Percentiles rank a stretch among this genome's conserved stretches.
These are phyloP conservation scores for Eragrostis nindensis DNA, from an alignment of 176 grass and related monocot genomes.

Conservation along the genomic window DNA sequence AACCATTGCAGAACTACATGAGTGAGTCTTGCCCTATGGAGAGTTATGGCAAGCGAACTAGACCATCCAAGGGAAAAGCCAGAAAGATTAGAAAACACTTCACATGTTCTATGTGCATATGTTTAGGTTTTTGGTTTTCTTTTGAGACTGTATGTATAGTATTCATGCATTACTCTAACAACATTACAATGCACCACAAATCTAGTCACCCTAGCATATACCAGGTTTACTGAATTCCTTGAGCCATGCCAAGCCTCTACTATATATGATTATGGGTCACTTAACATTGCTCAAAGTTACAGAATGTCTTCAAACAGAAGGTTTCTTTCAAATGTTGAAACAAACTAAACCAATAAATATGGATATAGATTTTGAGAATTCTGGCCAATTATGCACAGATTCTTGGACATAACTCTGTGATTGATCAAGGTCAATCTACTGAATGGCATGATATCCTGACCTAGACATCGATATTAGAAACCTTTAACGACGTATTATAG, in stretches of 20 bases:
- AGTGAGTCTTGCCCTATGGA: not conserved
- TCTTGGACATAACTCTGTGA: not conserved
- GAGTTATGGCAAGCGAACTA: constrained; percentile 9
- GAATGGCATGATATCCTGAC: not conserved
- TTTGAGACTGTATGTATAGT: not conserved
- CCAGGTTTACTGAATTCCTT: not conserved
- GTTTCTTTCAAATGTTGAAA: constrained; percentile 28
- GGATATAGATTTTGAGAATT: not conserved
- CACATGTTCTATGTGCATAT: not conserved
- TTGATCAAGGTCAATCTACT: not conserved
- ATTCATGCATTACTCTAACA: not conserved
- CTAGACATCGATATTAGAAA: not conserved
- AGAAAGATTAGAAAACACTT: not conserved
- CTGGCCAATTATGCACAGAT: not conserved
- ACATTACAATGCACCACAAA: not conserved
- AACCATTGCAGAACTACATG: not conserved
- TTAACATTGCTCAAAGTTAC: constrained; percentile 16
- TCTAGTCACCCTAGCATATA: not conserved
- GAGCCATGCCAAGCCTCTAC: not conserved
- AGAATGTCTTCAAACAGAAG: not conserved
- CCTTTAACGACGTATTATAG: not conserved
- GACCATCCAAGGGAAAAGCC: not conserved
- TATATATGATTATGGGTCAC: constrained; percentile 1
- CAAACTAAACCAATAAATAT: not conserved
- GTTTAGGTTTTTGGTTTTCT: too few relatives aligned